Conservation (phyloP, 768 basidiomycete genomes). For the Boletus eberwhitei region DNA sequence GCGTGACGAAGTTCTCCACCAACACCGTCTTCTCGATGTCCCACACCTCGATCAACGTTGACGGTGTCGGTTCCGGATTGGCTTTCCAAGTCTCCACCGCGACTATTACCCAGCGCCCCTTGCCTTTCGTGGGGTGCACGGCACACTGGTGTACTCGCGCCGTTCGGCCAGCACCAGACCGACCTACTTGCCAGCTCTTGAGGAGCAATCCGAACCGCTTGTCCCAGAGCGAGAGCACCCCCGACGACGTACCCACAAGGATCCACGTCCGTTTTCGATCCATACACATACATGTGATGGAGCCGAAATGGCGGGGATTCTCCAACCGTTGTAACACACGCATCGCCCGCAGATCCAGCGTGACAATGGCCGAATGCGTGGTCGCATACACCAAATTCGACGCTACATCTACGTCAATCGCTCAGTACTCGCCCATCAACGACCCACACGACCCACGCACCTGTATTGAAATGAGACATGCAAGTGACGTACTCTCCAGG, state of each 20-base stretch:
- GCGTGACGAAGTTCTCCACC: slow-evolving; percentile 76
- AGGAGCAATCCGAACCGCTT: slow-evolving; percentile 87
- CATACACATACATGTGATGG: slow-evolving; percentile 80
- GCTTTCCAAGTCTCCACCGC: slow-evolving; percentile 56
- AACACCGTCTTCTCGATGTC: slow-evolving; percentile 80
- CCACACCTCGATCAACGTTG: slow-evolving; percentile 78
- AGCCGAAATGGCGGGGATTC: slow-evolving; percentile 82
- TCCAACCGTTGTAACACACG: slow-evolving; percentile 70
- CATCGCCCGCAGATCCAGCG: slow-evolving; percentile 87
- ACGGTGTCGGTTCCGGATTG: slow-evolving; percentile 39
- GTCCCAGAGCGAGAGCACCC: slow-evolving; percentile 90
- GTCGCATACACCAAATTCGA: slow-evolving; percentile 88
- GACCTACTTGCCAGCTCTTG: slow-evolving; percentile 81
- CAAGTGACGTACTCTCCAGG: slow-evolving; percentile 79
- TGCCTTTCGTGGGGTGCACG: slow-evolving; percentile 83
- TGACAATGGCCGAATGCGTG: slow-evolving; percentile 68
- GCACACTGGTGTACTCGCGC: slow-evolving; percentile 69
- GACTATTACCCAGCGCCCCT: slow-evolving; percentile 89
- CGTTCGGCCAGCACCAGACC: slow-evolving; percentile 47
- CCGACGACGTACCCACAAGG: slow-evolving; percentile 81
- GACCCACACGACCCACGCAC: slow-evolving; percentile 35
- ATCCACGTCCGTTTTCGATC: slow-evolving; percentile 88
- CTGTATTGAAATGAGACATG: slow-evolving; percentile 78
- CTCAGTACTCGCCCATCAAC: not conserved
- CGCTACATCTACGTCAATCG: slow-evolving; percentile 49